These are phyloP conservation scores for Mycosphaerella sp. DNA, from an alignment of 2,329 filamentous ascomycete species.

Conservation along the genomic window DNA sequence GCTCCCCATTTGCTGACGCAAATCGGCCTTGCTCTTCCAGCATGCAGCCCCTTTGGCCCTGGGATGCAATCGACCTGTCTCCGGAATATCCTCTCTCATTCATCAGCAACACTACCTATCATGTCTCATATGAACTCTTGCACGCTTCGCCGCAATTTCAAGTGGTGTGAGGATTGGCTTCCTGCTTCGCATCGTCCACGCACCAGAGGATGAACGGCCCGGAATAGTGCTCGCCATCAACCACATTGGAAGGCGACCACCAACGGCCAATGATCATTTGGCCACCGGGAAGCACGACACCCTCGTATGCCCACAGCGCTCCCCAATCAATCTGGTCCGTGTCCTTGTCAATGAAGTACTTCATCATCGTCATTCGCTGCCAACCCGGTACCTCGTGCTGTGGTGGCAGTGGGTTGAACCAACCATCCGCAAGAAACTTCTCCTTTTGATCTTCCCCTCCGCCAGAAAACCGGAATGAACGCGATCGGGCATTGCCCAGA, in stretches of 20 bases:
- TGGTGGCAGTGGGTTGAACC: conserved; percentile 45
- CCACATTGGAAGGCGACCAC: conserved; percentile 37
- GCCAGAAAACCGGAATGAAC: conserved; percentile 35
- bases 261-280: conserved; percentile 45
- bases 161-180: neutral
- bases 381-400: conserved; percentile 49
- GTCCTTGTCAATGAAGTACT: conserved; percentile 39
- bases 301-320: conserved; percentile 46
- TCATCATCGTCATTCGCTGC: conserved; percentile 51
- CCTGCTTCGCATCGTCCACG: conserved; percentile 4
- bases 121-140: too few species aligned
- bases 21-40: too few species aligned
- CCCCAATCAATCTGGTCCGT: conserved; percentile 27
- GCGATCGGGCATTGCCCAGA: conserved; percentile 3
- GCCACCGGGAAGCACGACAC: conserved; percentile 44
- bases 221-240: conserved; percentile 30
- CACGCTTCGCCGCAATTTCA: too few species aligned
- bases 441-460: conserved; percentile 35
- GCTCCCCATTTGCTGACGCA: too few species aligned
- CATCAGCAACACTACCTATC: too few species aligned
- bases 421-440: conserved; percentile 38
- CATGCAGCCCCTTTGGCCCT: too few species aligned
- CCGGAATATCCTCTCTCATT: too few species aligned
- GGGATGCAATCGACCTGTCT: too few species aligned
- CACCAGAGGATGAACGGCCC: conserved; percentile 43